Percentiles rank a stretch among this genome's conserved stretches.
Conservation (phyloP, 441 rosid genomes). For the Oxalis stricta region DNA sequence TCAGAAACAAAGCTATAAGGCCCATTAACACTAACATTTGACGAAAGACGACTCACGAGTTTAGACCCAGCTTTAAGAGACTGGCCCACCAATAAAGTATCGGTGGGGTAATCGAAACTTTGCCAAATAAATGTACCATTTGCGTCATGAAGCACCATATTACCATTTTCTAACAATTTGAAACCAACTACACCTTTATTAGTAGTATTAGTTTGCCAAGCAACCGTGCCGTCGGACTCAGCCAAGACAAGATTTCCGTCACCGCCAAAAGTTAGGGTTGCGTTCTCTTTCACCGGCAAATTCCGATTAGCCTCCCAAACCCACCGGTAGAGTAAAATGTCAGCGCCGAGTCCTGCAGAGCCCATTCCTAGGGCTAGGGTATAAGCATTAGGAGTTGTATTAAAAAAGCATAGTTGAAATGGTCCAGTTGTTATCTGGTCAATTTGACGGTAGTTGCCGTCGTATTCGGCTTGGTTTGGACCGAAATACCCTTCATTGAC, state of each 20-base stretch:
- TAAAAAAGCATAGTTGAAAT: slow-evolving; percentile 62
- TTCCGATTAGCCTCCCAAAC: slow-evolving; percentile 46
- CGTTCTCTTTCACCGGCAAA: slow-evolving; percentile 34
- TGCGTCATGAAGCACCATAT: slow-evolving; percentile 47
- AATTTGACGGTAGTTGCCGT: slow-evolving; percentile 24
- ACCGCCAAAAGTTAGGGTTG: slow-evolving; percentile 28
- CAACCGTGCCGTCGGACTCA: slow-evolving; percentile 33
- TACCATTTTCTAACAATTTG: slow-evolving; percentile 32
- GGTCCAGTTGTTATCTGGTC: slow-evolving; percentile 18
- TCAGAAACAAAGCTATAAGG: slow-evolving; percentile 48
- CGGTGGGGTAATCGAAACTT: slow-evolving; percentile 60
- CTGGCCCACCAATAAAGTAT: slow-evolving; percentile 57
- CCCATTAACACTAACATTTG: slow-evolving; percentile 24
- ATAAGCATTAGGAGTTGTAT: slow-evolving; percentile 32
- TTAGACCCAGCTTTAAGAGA: slow-evolving; percentile 24
- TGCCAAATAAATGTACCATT: slow-evolving; percentile 51
- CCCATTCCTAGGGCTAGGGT: slow-evolving; percentile 29
- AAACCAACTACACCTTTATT: slow-evolving; percentile 47
- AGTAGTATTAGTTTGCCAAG: slow-evolving; percentile 55
- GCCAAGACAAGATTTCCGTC: slow-evolving; percentile 46
- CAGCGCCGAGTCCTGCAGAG: slow-evolving; percentile 20
- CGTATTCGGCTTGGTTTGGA: slow-evolving; percentile 29
- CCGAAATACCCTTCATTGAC: slow-evolving; percentile 42
- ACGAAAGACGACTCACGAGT: slow-evolving; percentile 39
- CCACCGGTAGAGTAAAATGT: slow-evolving; percentile 30